These are phyloP conservation scores for Kokia cookei DNA, from an alignment of 441 rosid genomes.

Conservation along the genomic window DNA sequence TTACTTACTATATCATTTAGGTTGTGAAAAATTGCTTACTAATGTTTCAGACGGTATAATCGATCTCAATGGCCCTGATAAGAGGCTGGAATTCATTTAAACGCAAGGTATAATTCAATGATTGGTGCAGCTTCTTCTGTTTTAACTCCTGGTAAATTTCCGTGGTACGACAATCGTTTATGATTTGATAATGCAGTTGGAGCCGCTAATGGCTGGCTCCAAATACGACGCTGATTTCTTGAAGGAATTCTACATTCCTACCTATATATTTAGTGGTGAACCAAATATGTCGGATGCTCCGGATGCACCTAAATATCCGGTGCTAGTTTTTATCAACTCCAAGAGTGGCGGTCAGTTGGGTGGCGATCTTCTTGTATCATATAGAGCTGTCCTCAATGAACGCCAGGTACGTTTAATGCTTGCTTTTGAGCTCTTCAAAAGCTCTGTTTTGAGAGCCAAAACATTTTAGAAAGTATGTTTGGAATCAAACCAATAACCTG, in stretches of 20 bases:
- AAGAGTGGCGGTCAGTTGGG: slow-evolving; percentile 92
- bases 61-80: background rate
- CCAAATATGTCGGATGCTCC: slow-evolving; percentile 3
- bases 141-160: background rate
- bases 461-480: background rate
- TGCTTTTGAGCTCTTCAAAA: background rate
- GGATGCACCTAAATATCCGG: slow-evolving; percentile 47
- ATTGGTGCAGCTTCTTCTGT: background rate
- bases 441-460: background rate
- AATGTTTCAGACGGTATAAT: background rate
- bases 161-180: background rate
- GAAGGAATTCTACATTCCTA: slow-evolving; percentile 52
- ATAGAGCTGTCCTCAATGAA: slow-evolving; percentile 52
- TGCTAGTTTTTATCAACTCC: slow-evolving; percentile 76
- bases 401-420: slow-evolving; percentile 37
- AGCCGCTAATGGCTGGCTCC: slow-evolving; percentile 25
- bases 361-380: slow-evolving; percentile 68
- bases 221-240: slow-evolving; percentile 18
- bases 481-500: background rate
- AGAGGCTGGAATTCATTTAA: background rate
- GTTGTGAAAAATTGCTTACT: too few relatives aligned
- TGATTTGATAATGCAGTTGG: slow-evolving; percentile 20
- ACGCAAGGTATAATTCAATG: background rate
- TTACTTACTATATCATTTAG: too few relatives aligned
- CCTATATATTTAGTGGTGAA: slow-evolving; percentile 40